phyloP scores from a whole-genome alignment of 108 stramenopile species.

The Asterionellopsis glacialis region DNA sequence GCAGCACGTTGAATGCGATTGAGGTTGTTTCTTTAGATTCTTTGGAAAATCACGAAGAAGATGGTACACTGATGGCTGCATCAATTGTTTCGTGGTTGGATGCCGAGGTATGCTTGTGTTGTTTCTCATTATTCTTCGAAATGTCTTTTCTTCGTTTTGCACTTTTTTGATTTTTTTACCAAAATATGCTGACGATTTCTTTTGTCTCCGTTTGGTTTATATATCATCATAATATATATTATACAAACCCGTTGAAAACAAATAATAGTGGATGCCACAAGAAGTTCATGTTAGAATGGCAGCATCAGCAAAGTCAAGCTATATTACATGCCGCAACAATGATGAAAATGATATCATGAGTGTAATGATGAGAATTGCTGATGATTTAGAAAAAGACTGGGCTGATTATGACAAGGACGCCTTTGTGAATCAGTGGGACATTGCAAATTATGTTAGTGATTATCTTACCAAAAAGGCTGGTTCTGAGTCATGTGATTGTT shows the following conservation, averaged over 20 bases:
- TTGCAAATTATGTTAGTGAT: conserved; percentile 79
- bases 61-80: conserved; percentile 54
- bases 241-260: neutral
- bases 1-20: conserved; percentile 1
- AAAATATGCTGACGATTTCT: neutral
- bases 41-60: conserved; percentile 57
- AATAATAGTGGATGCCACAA: conserved; percentile 71
- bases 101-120: conserved; percentile 29
- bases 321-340: conserved; percentile 45
- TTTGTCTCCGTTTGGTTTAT: neutral
- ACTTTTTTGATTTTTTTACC: too few relatives aligned
- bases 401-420: conserved; percentile 69
- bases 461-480: conserved; percentile 63
- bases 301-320: conserved; percentile 53
- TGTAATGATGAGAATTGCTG: conserved; percentile 70
- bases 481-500: conserved; percentile 71
- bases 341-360: conserved; percentile 59
- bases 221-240: conserved; percentile 1
- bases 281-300: conserved; percentile 73
- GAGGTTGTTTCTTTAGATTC: conserved; percentile 27
- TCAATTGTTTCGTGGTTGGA: conserved; percentile 68
- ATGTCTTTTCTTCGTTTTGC: neutral
- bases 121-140: neutral
- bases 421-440: conserved; percentile 85
- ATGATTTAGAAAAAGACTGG: conserved; percentile 64